Evolutionary conservation across 2,329 filamentous ascomycete species (phyloP), one percentile per base, ranked within the genome.

Genomic region (Didymella lethalis): DNA sequence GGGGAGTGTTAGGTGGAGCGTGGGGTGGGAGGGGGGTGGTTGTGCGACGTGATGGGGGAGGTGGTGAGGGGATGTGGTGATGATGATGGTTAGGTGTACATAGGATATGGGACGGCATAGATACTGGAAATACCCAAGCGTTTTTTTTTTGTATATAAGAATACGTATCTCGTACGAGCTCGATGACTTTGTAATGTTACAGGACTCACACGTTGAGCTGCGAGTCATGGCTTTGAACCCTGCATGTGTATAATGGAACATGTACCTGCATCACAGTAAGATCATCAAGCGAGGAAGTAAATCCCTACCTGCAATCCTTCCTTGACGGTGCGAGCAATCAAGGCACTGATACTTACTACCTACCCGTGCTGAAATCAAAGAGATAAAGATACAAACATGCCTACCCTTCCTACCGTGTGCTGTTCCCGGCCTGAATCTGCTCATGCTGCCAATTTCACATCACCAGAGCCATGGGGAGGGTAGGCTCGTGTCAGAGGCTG

Each of bases 1-100:
- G 88, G 92, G 92, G 0, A 88, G 88, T 59, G 77, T 94, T 70
- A 79, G 84, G 59, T 96, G 91, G 92, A 88, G 83, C 23, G 69
- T 80, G 6, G 81, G 80, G 2, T 83, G 74, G 73, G 62, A 57
- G 10, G 55, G 59, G 18, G 66, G 74, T 25, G 71, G 68, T 26
- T 82, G 80, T 66, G 63, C 54, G 14, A 58, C 53, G 12, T 69
- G 45, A 61, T 46, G 48, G 2, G 11, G 10, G 31, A 32, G 31
- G 12, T 11, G 16, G 20, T 20, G 34, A 7, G 11, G 12, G 29
- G 31, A n/a, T 10, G 10, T 47, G 14, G 6, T 40, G 10, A 41
- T 54, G 45, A 49, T 4, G 44, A 18, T 18, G 48, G 11, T 18
- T 49, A 16, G 11, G 4, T 41, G 20, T 41, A 14, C 10, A 55